Evolutionary conservation across 805 yeast genomes (phyloP).

Genomic region (Wickerhamiella allomyrinae): DNA sequence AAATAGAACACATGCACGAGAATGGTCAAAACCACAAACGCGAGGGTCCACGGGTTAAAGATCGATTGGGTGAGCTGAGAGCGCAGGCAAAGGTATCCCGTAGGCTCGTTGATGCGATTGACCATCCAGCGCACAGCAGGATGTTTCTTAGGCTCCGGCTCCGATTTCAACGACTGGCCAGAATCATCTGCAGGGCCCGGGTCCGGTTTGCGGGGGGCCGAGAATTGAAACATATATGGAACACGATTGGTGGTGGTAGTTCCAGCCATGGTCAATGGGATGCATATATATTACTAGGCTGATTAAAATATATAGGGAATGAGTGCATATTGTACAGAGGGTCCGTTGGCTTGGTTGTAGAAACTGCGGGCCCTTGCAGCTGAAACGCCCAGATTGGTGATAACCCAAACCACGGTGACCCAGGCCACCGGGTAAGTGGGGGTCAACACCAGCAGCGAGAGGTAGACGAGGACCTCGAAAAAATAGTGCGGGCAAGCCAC

Average conservation of each 20-base stretch:
- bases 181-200: neutral
- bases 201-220: neutral
- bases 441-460: conserved; percentile 16
- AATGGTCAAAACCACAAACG: conserved; percentile 8
- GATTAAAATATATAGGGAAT: conserved; percentile 9
- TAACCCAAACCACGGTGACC: conserved; percentile 22
- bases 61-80: conserved; percentile 11
- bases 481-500: conserved; percentile 50
- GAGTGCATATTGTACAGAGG: conserved; percentile 6
- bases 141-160: neutral
- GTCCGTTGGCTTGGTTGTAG: conserved; percentile 24
- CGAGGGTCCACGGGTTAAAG: conserved; percentile 13
- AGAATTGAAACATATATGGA: neutral
- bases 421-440: conserved; percentile 10
- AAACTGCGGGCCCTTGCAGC: conserved; percentile 34
- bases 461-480: conserved; percentile 42
- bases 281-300: neutral
- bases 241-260: neutral
- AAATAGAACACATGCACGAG: conserved; percentile 7
- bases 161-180: too few relatives aligned
- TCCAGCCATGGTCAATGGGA: neutral
- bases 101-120: conserved; percentile 8
- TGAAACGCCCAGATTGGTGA: conserved; percentile 34
- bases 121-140: conserved; percentile 2
- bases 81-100: conserved; percentile 14